Evolutionary conservation across 208 protist genomes (phyloP).

Genomic region (Zelonia costaricensis): DNA sequence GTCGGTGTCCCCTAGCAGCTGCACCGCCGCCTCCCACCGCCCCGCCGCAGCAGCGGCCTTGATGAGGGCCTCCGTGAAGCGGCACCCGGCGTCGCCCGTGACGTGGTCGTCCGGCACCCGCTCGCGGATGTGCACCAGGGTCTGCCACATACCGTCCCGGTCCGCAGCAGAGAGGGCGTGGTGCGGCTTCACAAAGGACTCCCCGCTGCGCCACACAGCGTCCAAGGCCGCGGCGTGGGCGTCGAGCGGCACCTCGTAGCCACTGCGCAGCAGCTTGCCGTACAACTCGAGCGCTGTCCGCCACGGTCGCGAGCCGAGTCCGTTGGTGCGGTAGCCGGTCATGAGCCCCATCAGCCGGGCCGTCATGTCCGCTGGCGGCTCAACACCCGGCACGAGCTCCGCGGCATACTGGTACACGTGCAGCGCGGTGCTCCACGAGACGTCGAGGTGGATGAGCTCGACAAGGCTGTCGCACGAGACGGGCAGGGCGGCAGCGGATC

Average conservation of each 20-base stretch:
- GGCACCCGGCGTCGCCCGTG: conserved; percentile 72
- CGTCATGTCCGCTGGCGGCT: conserved; percentile 65
- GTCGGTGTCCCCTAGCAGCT: conserved; percentile 57
- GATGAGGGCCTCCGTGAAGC: conserved; percentile 71
- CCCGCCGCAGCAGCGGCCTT: conserved; percentile 62
- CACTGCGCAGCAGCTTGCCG: conserved; percentile 32
- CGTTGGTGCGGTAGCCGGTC: conserved; percentile 71
- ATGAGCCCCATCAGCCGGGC: conserved; percentile 74
- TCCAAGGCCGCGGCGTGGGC: conserved; percentile 77
- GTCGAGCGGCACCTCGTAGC: conserved; percentile 54
- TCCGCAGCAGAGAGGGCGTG: conserved; percentile 17
- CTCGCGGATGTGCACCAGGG: conserved; percentile 33
- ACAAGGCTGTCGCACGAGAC: conserved; percentile 36
- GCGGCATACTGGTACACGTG: conserved; percentile 42
- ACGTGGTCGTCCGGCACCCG: conserved; percentile 34
- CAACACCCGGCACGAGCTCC: conserved; percentile 19
- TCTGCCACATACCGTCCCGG: conserved; percentile 33
- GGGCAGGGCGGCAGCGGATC: conserved; percentile 24
- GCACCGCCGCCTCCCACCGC: conserved; percentile 53
- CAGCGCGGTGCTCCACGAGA: conserved; percentile 70
- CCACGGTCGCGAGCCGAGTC: conserved; percentile 77
- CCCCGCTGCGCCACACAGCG: conserved; percentile 78
- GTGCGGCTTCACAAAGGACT: conserved; percentile 58
- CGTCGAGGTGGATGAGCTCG: conserved; percentile 72
- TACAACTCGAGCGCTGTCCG: conserved; percentile 58